Base-by-base conservation (phyloP, 805 yeast species). In the Vanderwaltozyma yarrowii region DNA sequence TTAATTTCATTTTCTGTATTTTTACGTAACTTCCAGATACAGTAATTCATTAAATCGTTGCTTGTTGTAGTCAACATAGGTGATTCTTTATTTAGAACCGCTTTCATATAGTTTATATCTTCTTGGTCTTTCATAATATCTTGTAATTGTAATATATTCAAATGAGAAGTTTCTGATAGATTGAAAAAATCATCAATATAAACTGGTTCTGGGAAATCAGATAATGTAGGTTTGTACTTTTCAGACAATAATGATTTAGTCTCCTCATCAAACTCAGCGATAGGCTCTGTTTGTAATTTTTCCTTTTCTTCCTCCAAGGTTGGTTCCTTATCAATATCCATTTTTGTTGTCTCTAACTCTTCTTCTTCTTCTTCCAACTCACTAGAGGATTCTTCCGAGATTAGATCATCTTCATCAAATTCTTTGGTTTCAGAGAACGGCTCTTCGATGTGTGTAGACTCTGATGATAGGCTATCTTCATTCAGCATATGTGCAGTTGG, bases 91-190 rank as follows among this genome's bases (percentile, higher is more conserved):
- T 51, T 43, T 10, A 78, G 56, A 0, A 74, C 63, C 38, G 68
- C 65, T 38, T 66, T 65, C 16, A 83, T 67, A 14, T 80, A 52
- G 27, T 52, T 55, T 34, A 77, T 61, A 56, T 87, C 96, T 54
- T 88, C 95, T 1, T 73, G 76, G 51, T 87, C 95, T 47, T 74
- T 75, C 5, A 87, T 60, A 2, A 75, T 40, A 2, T 57, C 52
- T 44, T 79, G 81, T 3, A 84, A 45, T 15, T 65, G 65, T 5
- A 61, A 64, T 17, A 86, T 49, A 32, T 45, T 42, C 2, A 24
- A 23, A 1, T 31, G 16, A n/a, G n/a, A n/a, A n/a, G n/a, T n/a
- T 3, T 25, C 13, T 10, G 42, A 41, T 34, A 32, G 25, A 11
- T 35, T 31, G 11, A 36, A 29, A 10, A 44, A 25, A 28, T 59